Evolutionary conservation across 192 early-diverging fungal genomes (phyloP), one percentile per base, ranked within the genome.

Genomic region (Coemansia sp.): DNA sequence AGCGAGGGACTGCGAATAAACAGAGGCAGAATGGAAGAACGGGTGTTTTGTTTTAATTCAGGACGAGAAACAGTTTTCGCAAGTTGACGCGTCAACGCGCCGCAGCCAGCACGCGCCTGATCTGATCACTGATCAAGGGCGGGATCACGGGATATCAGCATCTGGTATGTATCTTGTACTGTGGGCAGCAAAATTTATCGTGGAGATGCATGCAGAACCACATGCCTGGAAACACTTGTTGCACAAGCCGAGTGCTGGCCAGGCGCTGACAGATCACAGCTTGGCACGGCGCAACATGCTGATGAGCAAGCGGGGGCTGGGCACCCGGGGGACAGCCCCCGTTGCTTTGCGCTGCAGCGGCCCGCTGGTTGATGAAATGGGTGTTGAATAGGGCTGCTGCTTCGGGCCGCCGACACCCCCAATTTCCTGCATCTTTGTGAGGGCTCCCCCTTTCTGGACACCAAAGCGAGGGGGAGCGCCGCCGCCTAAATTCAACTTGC

Each of bases 341-440:
- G 22, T 22, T 10, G 51, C 51, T 12, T 9, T 25, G 19, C 51
- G 8, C 25, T 53, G 53, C 53, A 55, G 53, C 23, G 53, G 53
- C 14, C 53, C 53, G 53, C 25, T 25, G 53, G 53, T 55, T 55
- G 53, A 55, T 55, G 53, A 55, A 55, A 55, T 53, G 15, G 51
- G 25, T 0, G 51, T 35, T 35, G 32, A 45, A 45, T 11, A 25
- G 52, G 52, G 53, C 27, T 25, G 53, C 53, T 32, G 23, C 7
- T 29, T 17, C 53, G 53, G 53, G 53, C 53, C 5, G 27, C 53
- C 10, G 15, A 24, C 53, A 29, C 53, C 53, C 53, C 53, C 53
- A 27, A 55, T 55, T 55, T 55, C 51, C 15, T 53, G 51, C 51
- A 17, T 21, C 51, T 52, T 52, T 55, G 11, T 55, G 52, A 25